Base-by-base conservation (phyloP, 768 basidiomycete species). In the Tylopilus balloui region DNA sequence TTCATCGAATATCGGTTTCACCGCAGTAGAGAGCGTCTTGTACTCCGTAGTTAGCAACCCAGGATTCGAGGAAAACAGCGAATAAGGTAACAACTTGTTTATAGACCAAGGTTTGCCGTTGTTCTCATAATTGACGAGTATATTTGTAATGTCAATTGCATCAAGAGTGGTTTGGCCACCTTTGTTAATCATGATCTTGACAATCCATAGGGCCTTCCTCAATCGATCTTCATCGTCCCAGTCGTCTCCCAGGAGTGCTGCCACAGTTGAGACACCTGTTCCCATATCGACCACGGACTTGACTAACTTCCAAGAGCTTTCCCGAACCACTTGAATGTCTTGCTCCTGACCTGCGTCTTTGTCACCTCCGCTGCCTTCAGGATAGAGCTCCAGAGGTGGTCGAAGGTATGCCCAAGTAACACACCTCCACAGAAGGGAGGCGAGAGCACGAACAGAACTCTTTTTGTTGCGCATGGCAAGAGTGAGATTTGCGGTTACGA, bases 351-450 rank as follows among this genome's bases (percentile, higher is more conserved):
- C 52, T 21, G 48, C 56, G 17, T 41, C 56, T 28, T 51, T 58
- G 1, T 45, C 31, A 48, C 44, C 42, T 20, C 65, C 65, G 15
- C 62, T 62, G 6, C 57, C 63, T 31, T 69, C 66, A 27, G 58
- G 48, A 25, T 4, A 34, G 12, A 2, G 28, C 21, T 51, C 58
- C 25, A 62, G 64, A 6, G 76, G 72, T 1, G 83, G 80, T 46
- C 77, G 80, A 63, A 84, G 74, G 61, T 80, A 88, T 11, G 72
- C 75, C 86, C 86, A 89, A 6, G 74, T 66, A 28, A 84, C 58
- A 34, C 75, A 71, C 5, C 86, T 78, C 88, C 88, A 92, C 17
- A 80, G 69, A 4, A 84, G 58, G 46, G 79, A 78, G 3, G 75
- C 76, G 1, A 90, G 65, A 4, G 74, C 79, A 13, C 88, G 77